phyloP scores from a whole-genome alignment of 2,329 filamentous ascomycete genomes.

The Blastomyces silverae region DNA sequence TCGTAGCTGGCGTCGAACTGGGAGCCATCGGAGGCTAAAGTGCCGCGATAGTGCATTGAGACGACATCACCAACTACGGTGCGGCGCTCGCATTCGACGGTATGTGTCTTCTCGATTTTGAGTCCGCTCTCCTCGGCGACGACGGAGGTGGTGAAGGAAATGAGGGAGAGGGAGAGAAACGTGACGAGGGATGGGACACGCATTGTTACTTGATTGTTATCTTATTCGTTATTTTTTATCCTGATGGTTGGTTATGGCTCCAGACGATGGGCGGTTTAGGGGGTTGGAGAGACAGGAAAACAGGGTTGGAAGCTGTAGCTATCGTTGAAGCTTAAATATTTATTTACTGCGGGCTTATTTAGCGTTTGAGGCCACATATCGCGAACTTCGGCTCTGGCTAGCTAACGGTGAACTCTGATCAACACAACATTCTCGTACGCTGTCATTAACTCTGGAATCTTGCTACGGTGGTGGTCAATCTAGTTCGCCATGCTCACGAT shows the following conservation, averaged over 20 bases:
- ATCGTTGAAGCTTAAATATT: too few species aligned
- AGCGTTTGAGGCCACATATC: not conserved
- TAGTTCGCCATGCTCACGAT: too few species aligned
- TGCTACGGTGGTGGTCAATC: too few species aligned
- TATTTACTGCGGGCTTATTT: too few species aligned
- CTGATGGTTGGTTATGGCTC: not conserved
- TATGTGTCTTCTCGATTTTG: conserved; percentile 67
- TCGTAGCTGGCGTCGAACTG: conserved; percentile 84
- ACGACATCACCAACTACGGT: conserved; percentile 69
- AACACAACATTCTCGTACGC: too few species aligned
- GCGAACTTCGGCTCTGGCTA: too few species aligned
- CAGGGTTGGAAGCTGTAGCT: not conserved
- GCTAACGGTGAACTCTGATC: too few species aligned
- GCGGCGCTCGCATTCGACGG: conserved; percentile 70
- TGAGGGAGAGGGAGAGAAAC: conserved; percentile 27
- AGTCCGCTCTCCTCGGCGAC: conserved; percentile 51
- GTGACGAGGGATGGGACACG: conserved; percentile 10
- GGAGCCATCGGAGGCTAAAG: conserved; percentile 62
- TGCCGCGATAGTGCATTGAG: conserved; percentile 82
- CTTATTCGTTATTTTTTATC: not conserved
- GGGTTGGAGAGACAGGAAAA: not conserved
- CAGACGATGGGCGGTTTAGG: not conserved
- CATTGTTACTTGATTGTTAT: conserved; percentile 9
- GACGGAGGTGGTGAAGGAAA: conserved; percentile 37
- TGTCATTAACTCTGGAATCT: too few species aligned